Base-by-base conservation (phyloP, 169 alveolate species). In the Eimeria necatrix region DNA sequence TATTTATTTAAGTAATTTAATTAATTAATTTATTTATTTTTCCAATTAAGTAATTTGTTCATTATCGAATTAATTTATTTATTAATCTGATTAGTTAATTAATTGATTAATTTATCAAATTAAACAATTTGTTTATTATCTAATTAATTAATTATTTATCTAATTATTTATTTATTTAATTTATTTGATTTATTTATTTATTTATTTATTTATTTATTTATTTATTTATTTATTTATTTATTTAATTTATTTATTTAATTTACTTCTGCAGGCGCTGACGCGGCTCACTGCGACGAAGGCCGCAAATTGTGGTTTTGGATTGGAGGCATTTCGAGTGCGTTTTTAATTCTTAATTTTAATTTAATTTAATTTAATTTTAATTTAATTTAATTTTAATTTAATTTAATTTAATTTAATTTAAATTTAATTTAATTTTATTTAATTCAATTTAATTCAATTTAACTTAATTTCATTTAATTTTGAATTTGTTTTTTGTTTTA, bases 241-340 rank as follows among this genome's bases (percentile, higher is more conserved):
- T 8, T 53, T 6, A 9, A 53, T 26, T 14, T 3, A 49, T 4
- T 24, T 32, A 18, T 83, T 24, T 83, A 16, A 8, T 6, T 84
- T 24, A 5, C 5, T 4, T 61, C 81, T 59, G 6, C 83, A 91
- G 95, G 95, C 41, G 68, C 71, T 8, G 91, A 80, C 10, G 83
- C 74, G 46, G 95, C 91, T 4, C 86, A 76, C 16, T 91, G 95
- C 52, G 20, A 9, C 4, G 41, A 76, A 24, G 91, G 91, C 8
- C 91, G 95, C 26, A 64, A 14, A 59, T 74, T 91, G 4, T 91
- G 95, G 95, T 26, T 32, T 9, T 22, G 60, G 56, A n/a, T 91
- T 4, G 95, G 91, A 7, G 80, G 59, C 12, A 20, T 24, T 3
- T 81, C 94, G 1, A 9, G 94, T 89, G 52, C 32, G 61, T 32